Conservation (phyloP, 306 rosid species). For the Dryas drummondii region DNA sequence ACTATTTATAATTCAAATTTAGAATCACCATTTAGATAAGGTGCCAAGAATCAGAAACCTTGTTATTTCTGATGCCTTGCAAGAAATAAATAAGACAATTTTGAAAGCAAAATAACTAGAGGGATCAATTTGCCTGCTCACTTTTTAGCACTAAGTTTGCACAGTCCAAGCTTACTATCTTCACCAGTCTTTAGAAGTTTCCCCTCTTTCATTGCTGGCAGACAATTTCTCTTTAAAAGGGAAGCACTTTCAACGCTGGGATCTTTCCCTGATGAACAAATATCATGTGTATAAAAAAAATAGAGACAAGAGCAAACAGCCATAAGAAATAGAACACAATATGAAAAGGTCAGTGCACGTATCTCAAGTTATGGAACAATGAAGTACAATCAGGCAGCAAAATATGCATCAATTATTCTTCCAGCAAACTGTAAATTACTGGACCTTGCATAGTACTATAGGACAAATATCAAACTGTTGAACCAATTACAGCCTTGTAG, state of each 20-base stretch:
- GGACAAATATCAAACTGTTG: background rate
- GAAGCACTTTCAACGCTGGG: constrained; percentile 20
- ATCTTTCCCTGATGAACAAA: constrained; percentile 33
- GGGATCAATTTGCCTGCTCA: constrained; percentile 28
- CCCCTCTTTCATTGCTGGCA: constrained; percentile 35
- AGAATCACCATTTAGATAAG: background rate
- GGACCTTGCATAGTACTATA: background rate
- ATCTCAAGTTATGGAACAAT: background rate
- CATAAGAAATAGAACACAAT: background rate
- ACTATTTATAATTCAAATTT: constrained; percentile 1
- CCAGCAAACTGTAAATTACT: background rate
- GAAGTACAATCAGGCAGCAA: background rate
- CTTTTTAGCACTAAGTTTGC: constrained; percentile 38
- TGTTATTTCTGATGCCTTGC: constrained; percentile 1
- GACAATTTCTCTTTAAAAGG: constrained; percentile 28
- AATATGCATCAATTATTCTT: constrained; percentile 1
- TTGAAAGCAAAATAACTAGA: constrained; percentile 4
- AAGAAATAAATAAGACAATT: constrained; percentile 18
- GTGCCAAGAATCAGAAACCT: constrained; percentile 13
- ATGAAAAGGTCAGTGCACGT: background rate
- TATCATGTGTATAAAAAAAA: constrained; percentile 8
- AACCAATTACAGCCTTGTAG: background rate
- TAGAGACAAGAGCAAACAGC: background rate
- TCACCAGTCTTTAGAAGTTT: constrained; percentile 35
- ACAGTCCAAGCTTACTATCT: constrained; percentile 38